Percentiles rank a stretch among this genome's conserved stretches.
These are phyloP conservation scores for Aspergillus aculeatus DNA, from an alignment of 2,329 filamentous ascomycete species.

Conservation along the genomic window DNA sequence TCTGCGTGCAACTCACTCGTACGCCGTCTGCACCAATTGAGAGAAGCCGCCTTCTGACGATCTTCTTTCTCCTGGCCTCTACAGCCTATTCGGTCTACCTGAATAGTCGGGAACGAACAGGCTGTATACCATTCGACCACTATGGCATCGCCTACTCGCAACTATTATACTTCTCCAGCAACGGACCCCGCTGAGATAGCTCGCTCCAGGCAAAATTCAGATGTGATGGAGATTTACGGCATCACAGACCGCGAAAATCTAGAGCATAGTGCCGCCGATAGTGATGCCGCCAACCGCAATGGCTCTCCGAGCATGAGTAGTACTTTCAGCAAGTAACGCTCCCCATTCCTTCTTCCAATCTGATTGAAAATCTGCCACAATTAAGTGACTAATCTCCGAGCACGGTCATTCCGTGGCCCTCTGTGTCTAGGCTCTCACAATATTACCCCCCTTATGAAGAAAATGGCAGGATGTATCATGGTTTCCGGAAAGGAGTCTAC, in stretches of 20 bases:
- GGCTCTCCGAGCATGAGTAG: conserved; percentile 26
- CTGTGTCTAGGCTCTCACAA: conserved; percentile 32
- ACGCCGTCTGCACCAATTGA: neutral
- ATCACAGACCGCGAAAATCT: conserved; percentile 33
- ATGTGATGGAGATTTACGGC: conserved; percentile 37
- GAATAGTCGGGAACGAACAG: conserved; percentile 24
- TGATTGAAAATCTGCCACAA: neutral
- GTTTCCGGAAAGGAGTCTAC: conserved; percentile 67
- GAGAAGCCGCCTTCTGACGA: neutral
- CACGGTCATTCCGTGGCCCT: conserved; percentile 1
- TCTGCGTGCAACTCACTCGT: neutral
- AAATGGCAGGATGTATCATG: conserved; percentile 69
- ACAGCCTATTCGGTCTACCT: neutral
- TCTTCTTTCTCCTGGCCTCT: neutral
- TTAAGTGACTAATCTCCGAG: conserved; percentile 19
- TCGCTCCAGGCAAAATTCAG: conserved; percentile 35
- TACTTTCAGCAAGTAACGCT: conserved; percentile 23
- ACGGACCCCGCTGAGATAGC: conserved; percentile 26
- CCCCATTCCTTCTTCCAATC: conserved; percentile 11
- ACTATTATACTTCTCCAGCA: conserved; percentile 27
- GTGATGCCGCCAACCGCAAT: conserved; percentile 29
- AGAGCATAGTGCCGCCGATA: conserved; percentile 20
- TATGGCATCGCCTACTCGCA: conserved; percentile 21
- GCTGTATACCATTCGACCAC: conserved; percentile 20
- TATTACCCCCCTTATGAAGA: conserved; percentile 54